Conservation (phyloP, 495 filamentous ascomycete genomes). For the Hyaloscypha bicolor region DNA sequence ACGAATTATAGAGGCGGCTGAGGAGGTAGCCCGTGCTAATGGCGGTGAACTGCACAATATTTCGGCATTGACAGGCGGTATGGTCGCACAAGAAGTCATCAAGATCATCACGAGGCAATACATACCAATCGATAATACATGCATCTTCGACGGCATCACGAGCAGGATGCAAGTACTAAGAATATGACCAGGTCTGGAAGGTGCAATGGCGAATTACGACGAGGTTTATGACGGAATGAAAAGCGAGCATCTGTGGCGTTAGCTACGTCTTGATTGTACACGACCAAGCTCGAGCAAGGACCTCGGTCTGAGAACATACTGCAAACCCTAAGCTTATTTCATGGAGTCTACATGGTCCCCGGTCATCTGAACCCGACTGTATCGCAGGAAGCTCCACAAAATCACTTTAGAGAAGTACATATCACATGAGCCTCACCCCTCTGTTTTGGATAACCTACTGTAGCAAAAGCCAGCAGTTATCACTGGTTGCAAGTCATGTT, state of each 20-base stretch:
- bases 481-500: constrained; percentile 4
- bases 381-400: constrained; percentile 11
- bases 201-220: constrained; percentile 17
- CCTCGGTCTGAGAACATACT: constrained; percentile 1
- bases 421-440: constrained; percentile 20
- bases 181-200: constrained; percentile 22
- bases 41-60: constrained; percentile 94
- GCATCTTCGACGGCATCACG: constrained; percentile 85
- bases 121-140: constrained; percentile 90
- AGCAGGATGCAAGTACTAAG: constrained; percentile 76
- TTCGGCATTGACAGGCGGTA: constrained; percentile 84
- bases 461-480: neutral
- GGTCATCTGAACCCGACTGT: constrained; percentile 20
- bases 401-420: constrained; percentile 4
- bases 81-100: constrained; percentile 93
- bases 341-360: neutral
- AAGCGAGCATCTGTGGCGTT: constrained; percentile 29
- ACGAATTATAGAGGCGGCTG: constrained; percentile 54
- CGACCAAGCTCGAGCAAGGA: constrained; percentile 9
- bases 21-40: constrained; percentile 73
- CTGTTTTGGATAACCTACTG: constrained; percentile 1
- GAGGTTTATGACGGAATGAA: constrained; percentile 15
- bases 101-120: constrained; percentile 98
- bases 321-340: neutral
- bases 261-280: constrained; percentile 13